Evolutionary conservation across 176 grass and related monocot genomes (phyloP).

Genomic region (Pharus latifolius): DNA sequence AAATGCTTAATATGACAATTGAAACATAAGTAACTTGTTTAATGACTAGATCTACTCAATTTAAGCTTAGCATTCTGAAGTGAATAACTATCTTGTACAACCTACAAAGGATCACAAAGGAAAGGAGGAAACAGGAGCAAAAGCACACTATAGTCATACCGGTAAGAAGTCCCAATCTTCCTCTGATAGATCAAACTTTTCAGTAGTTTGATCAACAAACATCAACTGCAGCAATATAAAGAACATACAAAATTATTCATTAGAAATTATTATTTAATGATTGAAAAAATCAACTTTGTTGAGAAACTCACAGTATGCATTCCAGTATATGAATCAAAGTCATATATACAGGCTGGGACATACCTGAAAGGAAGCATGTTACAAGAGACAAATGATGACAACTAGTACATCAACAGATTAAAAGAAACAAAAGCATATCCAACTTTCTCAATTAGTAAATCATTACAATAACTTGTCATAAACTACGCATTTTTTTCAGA

Average conservation of each 20-base stretch:
- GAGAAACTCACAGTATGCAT: constrained; percentile 57
- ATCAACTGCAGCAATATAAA: constrained; percentile 48
- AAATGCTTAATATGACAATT: background rate
- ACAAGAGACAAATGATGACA: background rate
- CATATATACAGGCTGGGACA: constrained; percentile 41
- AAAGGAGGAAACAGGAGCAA: no score
- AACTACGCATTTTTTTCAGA: background rate
- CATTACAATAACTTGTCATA: background rate
- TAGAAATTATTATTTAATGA: background rate
- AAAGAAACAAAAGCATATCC: background rate
- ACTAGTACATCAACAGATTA: background rate
- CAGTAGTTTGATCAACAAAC: constrained; percentile 43
- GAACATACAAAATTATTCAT: constrained; percentile 27
- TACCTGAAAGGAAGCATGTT: constrained; percentile 41
- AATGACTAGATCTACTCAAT: background rate
- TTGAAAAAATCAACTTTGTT: background rate
- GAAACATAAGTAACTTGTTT: background rate
- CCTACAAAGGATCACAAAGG: no score
- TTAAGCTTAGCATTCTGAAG: no score
- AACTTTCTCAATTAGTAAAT: background rate
- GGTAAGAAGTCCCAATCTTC: constrained; percentile 83
- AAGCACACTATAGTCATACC: background rate
- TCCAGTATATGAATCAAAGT: constrained; percentile 35
- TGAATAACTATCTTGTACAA: no score
- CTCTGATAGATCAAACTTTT: constrained; percentile 55